Conservation (phyloP, 2,329 filamentous ascomycete genomes). For the Fusarium sororula region DNA sequence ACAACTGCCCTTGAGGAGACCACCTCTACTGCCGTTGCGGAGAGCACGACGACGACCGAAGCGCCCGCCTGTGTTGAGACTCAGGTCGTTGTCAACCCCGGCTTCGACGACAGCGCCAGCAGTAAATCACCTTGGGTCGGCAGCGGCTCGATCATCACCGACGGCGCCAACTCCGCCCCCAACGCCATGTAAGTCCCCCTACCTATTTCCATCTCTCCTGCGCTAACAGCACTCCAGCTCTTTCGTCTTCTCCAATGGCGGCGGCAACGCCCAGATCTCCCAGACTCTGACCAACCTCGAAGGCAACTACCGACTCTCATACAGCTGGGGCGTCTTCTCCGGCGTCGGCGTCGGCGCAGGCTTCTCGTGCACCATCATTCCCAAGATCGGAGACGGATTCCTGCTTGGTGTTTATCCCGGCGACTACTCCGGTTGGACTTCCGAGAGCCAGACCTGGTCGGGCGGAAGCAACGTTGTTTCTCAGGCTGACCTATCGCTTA, state of each 20-base stretch:
- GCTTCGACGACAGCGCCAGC: background rate
- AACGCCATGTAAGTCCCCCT: background rate
- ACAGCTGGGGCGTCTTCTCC: background rate
- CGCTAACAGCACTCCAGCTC: background rate
- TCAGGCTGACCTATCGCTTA: background rate
- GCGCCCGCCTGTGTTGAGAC: background rate
- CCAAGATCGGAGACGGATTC: background rate
- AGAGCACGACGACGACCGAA: background rate
- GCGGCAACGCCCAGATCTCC: rapidly evolving
- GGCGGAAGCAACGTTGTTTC: background rate
- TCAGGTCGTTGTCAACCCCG: background rate
- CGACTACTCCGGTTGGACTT: rapidly evolving
- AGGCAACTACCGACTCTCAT: background rate
- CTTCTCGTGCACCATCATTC: background rate
- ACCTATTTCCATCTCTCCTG: rapidly evolving
- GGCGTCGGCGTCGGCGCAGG: background rate
- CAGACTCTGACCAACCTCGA: background rate
- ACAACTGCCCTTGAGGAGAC: background rate
- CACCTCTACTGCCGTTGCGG: background rate
- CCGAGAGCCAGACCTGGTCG: background rate
- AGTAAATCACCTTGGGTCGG: background rate
- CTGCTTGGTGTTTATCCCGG: background rate
- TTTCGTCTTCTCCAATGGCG: background rate
- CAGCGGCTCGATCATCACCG: background rate
- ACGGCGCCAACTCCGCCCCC: background rate